Base-by-base conservation (phyloP, 139 green algal species). In the Gonium pectorale region DNA sequence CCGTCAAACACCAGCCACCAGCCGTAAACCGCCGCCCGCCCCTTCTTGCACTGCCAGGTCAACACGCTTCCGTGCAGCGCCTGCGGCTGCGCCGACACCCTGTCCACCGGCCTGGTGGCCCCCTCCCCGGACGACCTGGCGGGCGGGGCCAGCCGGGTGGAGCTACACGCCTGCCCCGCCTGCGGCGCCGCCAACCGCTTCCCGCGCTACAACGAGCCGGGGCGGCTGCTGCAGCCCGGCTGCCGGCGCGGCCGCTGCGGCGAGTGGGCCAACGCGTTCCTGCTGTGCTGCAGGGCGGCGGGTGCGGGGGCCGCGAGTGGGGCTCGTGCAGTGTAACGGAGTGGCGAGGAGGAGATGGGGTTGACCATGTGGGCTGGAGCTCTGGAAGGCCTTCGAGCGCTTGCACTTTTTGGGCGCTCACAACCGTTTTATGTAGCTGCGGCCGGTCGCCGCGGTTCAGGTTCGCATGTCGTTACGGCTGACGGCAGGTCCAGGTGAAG, bases 221-320 rank as follows among this genome's bases (percentile, higher is more conserved):
- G 62, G 24, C 37, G 33, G 52, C 44, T 73, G 63, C 71, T 73
- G 43, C n/a, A 80, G 72, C n/a, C 21, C 31, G 60, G 62, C 7
- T 78, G 38, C 69, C 38, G 59, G 2, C 46, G 71, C 60, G 81
- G 88, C 31, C 83, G 87, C 35, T 91, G 87, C 64, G 89, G 89
- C 5, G 92, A 95, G 80, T 94, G 94, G 80, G 93, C 95, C 46
- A 97, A 98, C 82, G 86, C 71, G 62, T 97, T 98, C 80, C 83
- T 92, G 37, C 89, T 97, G 27, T 92, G 89, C 80, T 92, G 92
- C 63, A 62, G 94, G 13, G 82, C 87, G n/a, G 81, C 84, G 22
- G 90, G 75, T 82, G 56, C 0, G 38, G 22, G 83, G 71, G 49
- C 2, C 90, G 90, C 5, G 19, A n/a, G n/a, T n/a, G n/a, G n/a